Conservation (phyloP, 371 early-diverging fungal genomes). For the Haplosporangium sp. region DNA sequence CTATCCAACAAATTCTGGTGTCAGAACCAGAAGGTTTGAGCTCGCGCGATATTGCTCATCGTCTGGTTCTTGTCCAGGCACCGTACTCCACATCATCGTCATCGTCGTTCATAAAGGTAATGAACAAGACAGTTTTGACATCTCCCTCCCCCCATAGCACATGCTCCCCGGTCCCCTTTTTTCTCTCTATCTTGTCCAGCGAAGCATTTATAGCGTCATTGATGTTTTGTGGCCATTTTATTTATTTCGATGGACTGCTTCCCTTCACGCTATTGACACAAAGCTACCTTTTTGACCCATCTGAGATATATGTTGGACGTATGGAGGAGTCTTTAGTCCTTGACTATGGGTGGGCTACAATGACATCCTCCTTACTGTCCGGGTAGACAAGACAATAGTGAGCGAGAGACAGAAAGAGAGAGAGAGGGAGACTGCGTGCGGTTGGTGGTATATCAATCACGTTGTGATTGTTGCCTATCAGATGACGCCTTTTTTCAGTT, state of each 20-base stretch:
- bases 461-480: slow-evolving; percentile 24
- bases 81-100: slow-evolving; percentile 42
- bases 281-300: too few species aligned
- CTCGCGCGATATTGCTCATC: slow-evolving; percentile 46
- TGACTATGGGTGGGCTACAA: too few species aligned
- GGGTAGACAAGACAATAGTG: neutral
- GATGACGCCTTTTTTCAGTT: slow-evolving; percentile 18
- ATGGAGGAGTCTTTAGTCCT: too few species aligned
- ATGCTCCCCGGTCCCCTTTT: neutral
- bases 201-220: slow-evolving; percentile 20
- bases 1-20: slow-evolving; percentile 40
- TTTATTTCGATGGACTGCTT: neutral
- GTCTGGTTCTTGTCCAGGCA: slow-evolving; percentile 43
- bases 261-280: neutral
- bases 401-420: neutral
- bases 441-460: slow-evolving; percentile 4
- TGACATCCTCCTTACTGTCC: too few species aligned
- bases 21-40: slow-evolving; percentile 40
- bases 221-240: slow-evolving; percentile 6
- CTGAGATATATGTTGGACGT: too few species aligned
- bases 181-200: slow-evolving; percentile 6
- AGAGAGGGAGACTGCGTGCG: neutral
- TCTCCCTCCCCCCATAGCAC: slow-evolving; percentile 2
- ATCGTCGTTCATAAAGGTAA: slow-evolving; percentile 43
- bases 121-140: neutral